Evolutionary conservation across 257 asterid genomes (phyloP).

Genomic region (Scutellaria baicalensis): DNA sequence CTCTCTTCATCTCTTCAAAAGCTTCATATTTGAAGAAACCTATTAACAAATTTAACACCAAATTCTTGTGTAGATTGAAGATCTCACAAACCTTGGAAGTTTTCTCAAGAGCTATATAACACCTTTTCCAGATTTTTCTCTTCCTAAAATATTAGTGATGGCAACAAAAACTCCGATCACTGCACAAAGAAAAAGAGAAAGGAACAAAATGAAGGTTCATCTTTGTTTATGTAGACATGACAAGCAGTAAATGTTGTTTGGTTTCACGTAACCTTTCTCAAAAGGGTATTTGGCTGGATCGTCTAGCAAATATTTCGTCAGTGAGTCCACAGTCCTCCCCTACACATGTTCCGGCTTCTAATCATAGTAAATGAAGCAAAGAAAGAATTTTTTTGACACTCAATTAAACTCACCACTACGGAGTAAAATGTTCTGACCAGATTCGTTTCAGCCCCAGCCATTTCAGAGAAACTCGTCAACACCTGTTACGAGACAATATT

Average conservation of each 20-base stretch:
- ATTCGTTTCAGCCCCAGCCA: conserved; percentile 93
- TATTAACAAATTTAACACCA: too few relatives aligned
- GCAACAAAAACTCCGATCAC: conserved; percentile 75
- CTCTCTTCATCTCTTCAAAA: too few relatives aligned
- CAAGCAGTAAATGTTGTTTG: neutral
- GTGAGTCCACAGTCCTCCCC: conserved; percentile 96
- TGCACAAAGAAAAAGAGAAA: conserved; percentile 28
- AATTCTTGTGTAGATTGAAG: too few relatives aligned
- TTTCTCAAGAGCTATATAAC: too few relatives aligned
- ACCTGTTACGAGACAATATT: conserved; percentile 39
- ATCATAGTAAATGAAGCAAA: neutral
- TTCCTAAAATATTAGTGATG: conserved; percentile 69
- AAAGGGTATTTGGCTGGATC: conserved; percentile 97
- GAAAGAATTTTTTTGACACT: neutral
- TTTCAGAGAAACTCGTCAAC: conserved; percentile 65
- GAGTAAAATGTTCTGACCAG: conserved; percentile 67
- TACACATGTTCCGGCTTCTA: conserved; percentile 18
- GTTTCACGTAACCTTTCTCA: conserved; percentile 63
- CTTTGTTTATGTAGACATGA: too few relatives aligned
- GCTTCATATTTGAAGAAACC: too few relatives aligned
- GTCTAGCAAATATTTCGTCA: conserved; percentile 79
- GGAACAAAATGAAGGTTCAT: too few relatives aligned
- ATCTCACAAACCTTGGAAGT: neutral
- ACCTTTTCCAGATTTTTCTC: too few relatives aligned
- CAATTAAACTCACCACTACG: conserved; percentile 66